Base-by-base conservation (phyloP, 2,329 filamentous ascomycete species). In the Colletotrichum orchidophilum region DNA sequence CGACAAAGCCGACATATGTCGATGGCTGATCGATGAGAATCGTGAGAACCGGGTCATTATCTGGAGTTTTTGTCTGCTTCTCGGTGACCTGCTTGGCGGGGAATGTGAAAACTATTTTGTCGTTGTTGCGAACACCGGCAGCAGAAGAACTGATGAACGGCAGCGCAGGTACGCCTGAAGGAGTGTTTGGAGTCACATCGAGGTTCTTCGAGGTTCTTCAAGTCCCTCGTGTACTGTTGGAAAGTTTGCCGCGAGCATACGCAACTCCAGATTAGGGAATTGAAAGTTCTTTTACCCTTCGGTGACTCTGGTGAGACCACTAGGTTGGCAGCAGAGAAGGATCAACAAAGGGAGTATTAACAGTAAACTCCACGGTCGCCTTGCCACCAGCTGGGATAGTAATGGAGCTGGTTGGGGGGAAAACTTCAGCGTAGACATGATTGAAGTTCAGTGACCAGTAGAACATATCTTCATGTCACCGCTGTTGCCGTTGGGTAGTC, bases 391-490 rank as follows among this genome's bases (percentile, higher is more conserved):
- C 55, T 0, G 54, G 62, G 24, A 70, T 12, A 5, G 67, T 70
- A 3, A 70, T 13, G 4, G 54, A 66, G n/a, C 66, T 31, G 5
- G 46, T 11, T 5, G 42, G 9, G 35, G 66, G 66, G 9, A 54
- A 26, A 9, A 66, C 33, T 15, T 54, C 33, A 31, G 67, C 62
- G 29, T 70, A 70, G 11, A 54, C 15, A 15, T 54, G 26, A 13
- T 50, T 66, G 35, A 49, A 65, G 24, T 70, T 70, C 18, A n/a
- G 63, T 6, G 24, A 6, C 67, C 62, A 70, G 62, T 70, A 70
- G 62, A 70, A 70, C 67, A 65, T 70, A 7, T 60, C 62, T 65
- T 57, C 27, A 54, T 49, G 18, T 65, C 57, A 5, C 12, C 13
- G 21, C 33, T 52, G 21, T 61, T 65, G 46, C 21, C 63, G 9